Evolutionary conservation across 371 early-diverging fungal genomes (phyloP).

Genomic region (Capillidium rhysosporum): DNA sequence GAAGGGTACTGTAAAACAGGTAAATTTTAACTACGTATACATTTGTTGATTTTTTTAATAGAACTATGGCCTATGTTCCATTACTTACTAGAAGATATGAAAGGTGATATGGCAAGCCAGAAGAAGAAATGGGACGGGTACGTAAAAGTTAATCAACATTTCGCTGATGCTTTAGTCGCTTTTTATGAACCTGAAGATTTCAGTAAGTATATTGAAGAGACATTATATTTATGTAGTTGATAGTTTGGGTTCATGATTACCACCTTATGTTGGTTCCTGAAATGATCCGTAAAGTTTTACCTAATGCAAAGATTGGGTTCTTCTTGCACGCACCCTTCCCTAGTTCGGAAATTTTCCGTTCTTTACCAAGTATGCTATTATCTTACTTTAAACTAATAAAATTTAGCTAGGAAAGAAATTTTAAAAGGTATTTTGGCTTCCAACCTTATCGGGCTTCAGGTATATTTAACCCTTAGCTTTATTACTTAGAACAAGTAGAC

Average conservation of each 20-base stretch:
- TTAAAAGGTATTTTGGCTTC: slow-evolving; percentile 84
- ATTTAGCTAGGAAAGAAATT: slow-evolving; percentile 65
- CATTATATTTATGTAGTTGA: neutral
- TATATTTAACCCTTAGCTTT: slow-evolving; percentile 9
- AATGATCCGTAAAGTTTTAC: slow-evolving; percentile 57
- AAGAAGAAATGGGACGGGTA: slow-evolving; percentile 68
- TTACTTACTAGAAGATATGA: slow-evolving; percentile 81
- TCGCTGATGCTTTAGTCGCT: slow-evolving; percentile 58
- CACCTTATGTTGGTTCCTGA: slow-evolving; percentile 80
- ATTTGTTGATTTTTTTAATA: slow-evolving; percentile 8
- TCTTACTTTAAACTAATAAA: neutral
- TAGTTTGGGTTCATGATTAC: slow-evolving; percentile 97
- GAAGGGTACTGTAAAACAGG: slow-evolving; percentile 84
- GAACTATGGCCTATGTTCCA: slow-evolving; percentile 97
- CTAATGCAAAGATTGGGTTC: slow-evolving; percentile 73
- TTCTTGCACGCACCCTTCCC: slow-evolving; percentile 98
- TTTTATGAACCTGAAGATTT: slow-evolving; percentile 65
- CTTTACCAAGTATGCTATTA: slow-evolving; percentile 53
- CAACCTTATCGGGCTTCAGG: slow-evolving; percentile 85
- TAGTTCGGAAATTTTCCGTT: slow-evolving; percentile 79
- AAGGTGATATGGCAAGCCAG: slow-evolving; percentile 36
- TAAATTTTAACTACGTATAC: slow-evolving; percentile 13
- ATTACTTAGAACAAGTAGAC: slow-evolving; percentile 26
- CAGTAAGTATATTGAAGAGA: slow-evolving; percentile 24
- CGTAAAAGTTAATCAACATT: slow-evolving; percentile 60